Evolutionary conservation across 75 land plant genomes (phyloP).

Genomic region (Pinus tabuliformis): DNA sequence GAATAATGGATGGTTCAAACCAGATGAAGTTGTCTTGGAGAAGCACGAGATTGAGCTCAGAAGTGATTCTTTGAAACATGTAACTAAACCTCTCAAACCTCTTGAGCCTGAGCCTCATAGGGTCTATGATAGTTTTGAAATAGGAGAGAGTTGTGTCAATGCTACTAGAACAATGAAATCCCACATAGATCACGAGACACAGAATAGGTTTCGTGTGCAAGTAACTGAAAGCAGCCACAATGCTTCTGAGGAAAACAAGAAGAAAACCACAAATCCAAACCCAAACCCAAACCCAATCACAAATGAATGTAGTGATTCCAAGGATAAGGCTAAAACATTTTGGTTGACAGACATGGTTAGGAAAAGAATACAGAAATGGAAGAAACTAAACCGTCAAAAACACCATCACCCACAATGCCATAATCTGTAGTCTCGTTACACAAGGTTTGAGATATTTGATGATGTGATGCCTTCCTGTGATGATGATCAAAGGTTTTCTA

Average conservation of each 20-base stretch:
- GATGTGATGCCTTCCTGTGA: conserved; percentile 60
- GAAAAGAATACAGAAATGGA: conserved; percentile 61
- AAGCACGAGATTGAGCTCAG: conserved; percentile 4
- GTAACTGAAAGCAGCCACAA: conserved; percentile 2
- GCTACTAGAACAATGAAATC: conserved; percentile 42
- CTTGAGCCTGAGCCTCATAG: not conserved
- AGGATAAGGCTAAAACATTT: conserved; percentile 55
- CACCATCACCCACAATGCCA: not conserved
- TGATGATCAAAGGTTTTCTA: conserved; percentile 56
- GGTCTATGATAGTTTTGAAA: conserved; percentile 9
- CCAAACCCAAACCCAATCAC: conserved; percentile 10
- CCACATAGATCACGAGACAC: conserved; percentile 56
- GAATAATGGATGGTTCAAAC: not conserved
- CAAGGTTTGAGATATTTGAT: conserved; percentile 19
- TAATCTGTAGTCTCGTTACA: conserved; percentile 4
- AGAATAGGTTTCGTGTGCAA: conserved; percentile 4
- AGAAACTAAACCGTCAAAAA: conserved; percentile 30
- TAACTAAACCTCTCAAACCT: not conserved
- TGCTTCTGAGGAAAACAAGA: not conserved
- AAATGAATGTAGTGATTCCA: conserved; percentile 25
- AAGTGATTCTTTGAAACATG: not conserved
- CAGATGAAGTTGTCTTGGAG: not conserved
- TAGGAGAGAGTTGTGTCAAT: conserved; percentile 4
- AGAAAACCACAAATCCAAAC: not conserved
- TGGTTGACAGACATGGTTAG: conserved; percentile 64